phyloP scores from a whole-genome alignment of 2,329 filamentous ascomycete genomes.

The Aspergillus chevalieri region DNA sequence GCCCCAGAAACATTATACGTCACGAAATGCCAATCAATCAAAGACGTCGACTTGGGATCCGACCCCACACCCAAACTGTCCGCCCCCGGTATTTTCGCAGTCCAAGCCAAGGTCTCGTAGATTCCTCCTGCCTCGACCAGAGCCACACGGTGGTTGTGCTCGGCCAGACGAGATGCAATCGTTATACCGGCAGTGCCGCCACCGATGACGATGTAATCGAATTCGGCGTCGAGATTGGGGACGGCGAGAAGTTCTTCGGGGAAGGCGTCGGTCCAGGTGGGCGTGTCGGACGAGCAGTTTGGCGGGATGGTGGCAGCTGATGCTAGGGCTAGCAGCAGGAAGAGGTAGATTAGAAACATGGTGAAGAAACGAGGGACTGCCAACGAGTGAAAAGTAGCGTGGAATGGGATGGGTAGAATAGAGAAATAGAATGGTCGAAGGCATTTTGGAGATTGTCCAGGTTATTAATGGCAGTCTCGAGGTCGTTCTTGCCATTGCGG shows the following conservation, averaged over 20 bases:
- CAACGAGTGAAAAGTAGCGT: too few relatives aligned
- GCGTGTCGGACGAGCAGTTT: too few relatives aligned
- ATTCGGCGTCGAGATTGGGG: slow-evolving; percentile 11
- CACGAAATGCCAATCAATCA: slow-evolving; percentile 45
- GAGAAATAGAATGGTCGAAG: too few relatives aligned
- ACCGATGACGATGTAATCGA: slow-evolving; percentile 29
- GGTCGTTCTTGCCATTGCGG: not conserved
- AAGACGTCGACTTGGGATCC: slow-evolving; percentile 31
- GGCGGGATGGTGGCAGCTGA: not conserved
- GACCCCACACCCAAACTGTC: slow-evolving; percentile 18
- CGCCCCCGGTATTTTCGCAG: slow-evolving; percentile 40
- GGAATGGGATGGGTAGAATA: too few relatives aligned
- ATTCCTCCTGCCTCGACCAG: slow-evolving; percentile 39
- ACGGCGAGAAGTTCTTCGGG: not conserved
- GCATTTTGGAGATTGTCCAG: not conserved
- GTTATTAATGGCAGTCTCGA: not conserved
- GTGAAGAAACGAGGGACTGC: too few relatives aligned
- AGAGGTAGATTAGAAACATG: not conserved
- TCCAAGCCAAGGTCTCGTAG: slow-evolving; percentile 50
- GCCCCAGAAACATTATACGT: slow-evolving; percentile 42
- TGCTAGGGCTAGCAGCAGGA: not conserved
- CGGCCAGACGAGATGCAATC: slow-evolving; percentile 48
- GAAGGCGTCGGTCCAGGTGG: not conserved
- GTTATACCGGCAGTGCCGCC: slow-evolving; percentile 34
- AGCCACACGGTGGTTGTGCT: slow-evolving; percentile 38